Evolutionary conservation across 768 basidiomycete species (phyloP).

Genomic region (Boletus rubroflammeus): DNA sequence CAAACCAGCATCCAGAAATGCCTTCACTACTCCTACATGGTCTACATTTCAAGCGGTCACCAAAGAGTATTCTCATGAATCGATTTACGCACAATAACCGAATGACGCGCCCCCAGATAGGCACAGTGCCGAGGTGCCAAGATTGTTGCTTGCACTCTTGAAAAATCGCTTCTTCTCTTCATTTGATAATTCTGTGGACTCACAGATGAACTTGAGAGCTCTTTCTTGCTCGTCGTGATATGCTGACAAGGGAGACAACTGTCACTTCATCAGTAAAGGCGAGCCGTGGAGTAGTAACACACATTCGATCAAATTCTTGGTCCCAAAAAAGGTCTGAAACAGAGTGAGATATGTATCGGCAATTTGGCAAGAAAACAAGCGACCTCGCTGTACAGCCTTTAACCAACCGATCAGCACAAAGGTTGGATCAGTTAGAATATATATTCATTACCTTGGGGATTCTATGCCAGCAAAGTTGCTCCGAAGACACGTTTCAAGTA

Average conservation of each 20-base stretch:
- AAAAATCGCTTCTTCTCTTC: conserved; percentile 95
- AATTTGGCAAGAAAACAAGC: conserved; percentile 6
- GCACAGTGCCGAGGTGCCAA: conserved; percentile 89
- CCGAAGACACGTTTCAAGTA: conserved; percentile 86
- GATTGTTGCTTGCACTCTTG: conserved; percentile 81
- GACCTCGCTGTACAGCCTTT: conserved; percentile 85
- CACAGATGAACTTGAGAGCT: conserved; percentile 73
- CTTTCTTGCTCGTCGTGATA: conserved; percentile 77
- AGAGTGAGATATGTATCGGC: conserved; percentile 8
- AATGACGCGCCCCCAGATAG: conserved; percentile 95
- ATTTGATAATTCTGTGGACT: conserved; percentile 64
- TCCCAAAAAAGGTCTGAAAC: conserved; percentile 81
- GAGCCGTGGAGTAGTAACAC: conserved; percentile 16
- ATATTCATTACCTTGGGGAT: conserved; percentile 56
- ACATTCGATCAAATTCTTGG: conserved; percentile 89
- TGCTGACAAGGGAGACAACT: conserved; percentile 40
- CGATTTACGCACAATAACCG: conserved; percentile 72
- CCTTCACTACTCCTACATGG: conserved; percentile 88
- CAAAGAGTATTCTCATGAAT: background rate
- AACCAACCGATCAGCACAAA: conserved; percentile 6
- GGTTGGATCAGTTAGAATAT: background rate
- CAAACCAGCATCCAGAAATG: conserved; percentile 81
- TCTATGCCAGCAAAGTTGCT: conserved; percentile 94
- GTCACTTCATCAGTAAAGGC: background rate
- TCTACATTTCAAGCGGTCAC: conserved; percentile 40